phyloP scores from a whole-genome alignment of 2,329 filamentous ascomycete species.

The Diplodia sapinea region DNA sequence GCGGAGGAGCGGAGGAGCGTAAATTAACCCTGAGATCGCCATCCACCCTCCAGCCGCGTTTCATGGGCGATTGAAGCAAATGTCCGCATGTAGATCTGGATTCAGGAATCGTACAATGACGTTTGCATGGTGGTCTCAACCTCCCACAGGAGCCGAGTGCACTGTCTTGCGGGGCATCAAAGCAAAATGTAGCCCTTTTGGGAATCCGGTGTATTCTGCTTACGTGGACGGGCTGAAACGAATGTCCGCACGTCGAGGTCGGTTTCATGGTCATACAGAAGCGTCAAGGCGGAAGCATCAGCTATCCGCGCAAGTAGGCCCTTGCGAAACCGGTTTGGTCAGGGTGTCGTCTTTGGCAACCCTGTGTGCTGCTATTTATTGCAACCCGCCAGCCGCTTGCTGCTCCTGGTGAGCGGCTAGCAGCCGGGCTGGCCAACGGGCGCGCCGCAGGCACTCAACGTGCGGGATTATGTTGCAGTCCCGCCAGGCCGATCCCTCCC shows the following conservation, averaged over 20 bases:
- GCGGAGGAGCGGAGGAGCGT: not conserved
- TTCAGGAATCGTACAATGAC: not conserved
- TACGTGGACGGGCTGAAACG: not conserved
- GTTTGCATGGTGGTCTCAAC: not conserved
- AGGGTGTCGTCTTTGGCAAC: too few relatives aligned
- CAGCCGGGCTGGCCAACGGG: conserved; percentile 4
- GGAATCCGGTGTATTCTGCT: not conserved
- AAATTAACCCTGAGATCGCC: not conserved
- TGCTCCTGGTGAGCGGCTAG: conserved; percentile 13
- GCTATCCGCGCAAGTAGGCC: not conserved
- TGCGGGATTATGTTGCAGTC: conserved; percentile 22
- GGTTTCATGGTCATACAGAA: not conserved
- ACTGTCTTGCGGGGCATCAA: not conserved
- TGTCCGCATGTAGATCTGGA: not conserved
- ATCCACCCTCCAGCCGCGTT: not conserved
- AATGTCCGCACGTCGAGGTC: not conserved
- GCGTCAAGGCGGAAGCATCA: not conserved
- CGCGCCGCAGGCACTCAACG: conserved; percentile 11
- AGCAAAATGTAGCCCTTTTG: not conserved
- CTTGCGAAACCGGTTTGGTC: not conserved
- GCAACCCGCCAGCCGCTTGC: conserved; percentile 14
- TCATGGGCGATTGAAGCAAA: not conserved
- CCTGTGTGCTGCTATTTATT: conserved; percentile 15
- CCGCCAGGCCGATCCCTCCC: conserved; percentile 25
- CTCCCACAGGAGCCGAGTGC: not conserved